A percentile compares a stretch with the other conserved stretches of the same genome.
Evolutionary conservation across 768 basidiomycete species (phyloP).

Genomic region (Amanita rubescens): DNA sequence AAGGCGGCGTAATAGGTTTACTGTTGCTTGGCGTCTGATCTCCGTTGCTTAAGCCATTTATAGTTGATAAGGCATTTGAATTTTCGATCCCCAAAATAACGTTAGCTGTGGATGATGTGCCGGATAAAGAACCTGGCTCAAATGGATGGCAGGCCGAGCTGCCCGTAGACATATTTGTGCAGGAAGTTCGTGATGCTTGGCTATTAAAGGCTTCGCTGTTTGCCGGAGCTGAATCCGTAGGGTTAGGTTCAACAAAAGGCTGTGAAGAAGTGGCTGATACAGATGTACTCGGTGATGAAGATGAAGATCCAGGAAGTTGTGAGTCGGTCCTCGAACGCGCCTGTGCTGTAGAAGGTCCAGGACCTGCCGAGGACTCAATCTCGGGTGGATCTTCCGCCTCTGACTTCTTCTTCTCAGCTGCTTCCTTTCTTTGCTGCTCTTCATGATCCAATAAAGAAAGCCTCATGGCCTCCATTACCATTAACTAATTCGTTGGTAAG

Average conservation of each 20-base stretch:
- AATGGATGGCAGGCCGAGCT: constrained; percentile 24
- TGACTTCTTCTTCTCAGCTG: constrained; percentile 57
- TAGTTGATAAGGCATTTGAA: background rate
- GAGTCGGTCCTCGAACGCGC: constrained; percentile 17
- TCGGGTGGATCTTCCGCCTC: constrained; percentile 18
- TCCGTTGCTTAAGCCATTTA: background rate
- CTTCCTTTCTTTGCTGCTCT: constrained; percentile 78
- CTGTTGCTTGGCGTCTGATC: background rate
- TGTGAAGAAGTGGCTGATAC: constrained; percentile 19
- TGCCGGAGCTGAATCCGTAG: background rate
- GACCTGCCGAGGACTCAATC: constrained; percentile 17
- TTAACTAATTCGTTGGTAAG: constrained; percentile 47
- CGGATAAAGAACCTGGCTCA: constrained; percentile 32
- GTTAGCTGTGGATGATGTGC: constrained; percentile 39
- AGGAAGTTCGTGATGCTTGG: background rate
- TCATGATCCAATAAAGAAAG: constrained; percentile 91
- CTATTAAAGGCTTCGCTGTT: background rate
- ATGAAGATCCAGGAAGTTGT: constrained; percentile 16
- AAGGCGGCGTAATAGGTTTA: background rate
- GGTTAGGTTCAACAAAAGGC: constrained; percentile 23
- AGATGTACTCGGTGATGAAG: constrained; percentile 21
- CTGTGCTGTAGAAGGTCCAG: constrained; percentile 28
- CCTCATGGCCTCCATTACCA: constrained; percentile 99
- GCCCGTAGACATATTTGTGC: constrained; percentile 1
- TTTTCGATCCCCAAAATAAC: constrained; percentile 26